A percentile compares a stretch with the other conserved stretches of the same genome.
Conservation (phyloP, 805 yeast genomes). For the Kodamaea kakaduensis region DNA sequence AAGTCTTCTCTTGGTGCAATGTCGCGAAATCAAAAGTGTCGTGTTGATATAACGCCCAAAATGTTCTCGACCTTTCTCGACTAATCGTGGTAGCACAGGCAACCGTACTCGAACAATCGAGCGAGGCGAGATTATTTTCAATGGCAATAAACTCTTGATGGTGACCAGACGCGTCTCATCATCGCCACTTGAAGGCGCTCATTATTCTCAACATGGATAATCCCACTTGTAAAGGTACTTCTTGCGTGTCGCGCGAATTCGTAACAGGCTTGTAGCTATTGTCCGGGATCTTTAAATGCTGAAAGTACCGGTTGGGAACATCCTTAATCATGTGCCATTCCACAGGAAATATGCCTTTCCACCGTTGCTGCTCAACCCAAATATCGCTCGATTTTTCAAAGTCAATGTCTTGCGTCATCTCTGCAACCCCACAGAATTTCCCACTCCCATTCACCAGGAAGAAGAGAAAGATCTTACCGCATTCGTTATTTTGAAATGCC, state of each 20-base stretch:
- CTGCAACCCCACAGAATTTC: constrained; percentile 55
- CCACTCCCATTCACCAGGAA: constrained; percentile 60
- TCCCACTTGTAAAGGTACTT: constrained; percentile 48
- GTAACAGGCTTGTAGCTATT: constrained; percentile 52
- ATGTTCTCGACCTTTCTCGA: too few relatives aligned
- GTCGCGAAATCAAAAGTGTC: too few relatives aligned
- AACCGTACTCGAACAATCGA: too few relatives aligned
- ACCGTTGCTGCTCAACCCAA: constrained; percentile 46
- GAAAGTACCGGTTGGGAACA: constrained; percentile 45
- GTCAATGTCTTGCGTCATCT: constrained; percentile 42
- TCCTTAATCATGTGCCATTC: constrained; percentile 52
- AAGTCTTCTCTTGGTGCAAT: too few relatives aligned
- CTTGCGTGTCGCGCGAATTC: constrained; percentile 60
- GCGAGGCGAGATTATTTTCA: too few relatives aligned
- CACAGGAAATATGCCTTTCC: constrained; percentile 51
- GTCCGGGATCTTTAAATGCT: constrained; percentile 40
- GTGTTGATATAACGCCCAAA: too few relatives aligned
- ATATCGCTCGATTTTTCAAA: constrained; percentile 36
- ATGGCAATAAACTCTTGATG: too few relatives aligned
- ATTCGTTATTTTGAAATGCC: constrained; percentile 28
- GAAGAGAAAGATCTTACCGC: constrained; percentile 42
- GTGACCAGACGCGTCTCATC: too few relatives aligned
- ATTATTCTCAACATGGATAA: constrained; percentile 45
- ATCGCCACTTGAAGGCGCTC: constrained; percentile 23
- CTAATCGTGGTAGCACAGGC: too few relatives aligned